Evolutionary conservation across 805 yeast genomes (phyloP).

Genomic region (Starmerella kuoi): DNA sequence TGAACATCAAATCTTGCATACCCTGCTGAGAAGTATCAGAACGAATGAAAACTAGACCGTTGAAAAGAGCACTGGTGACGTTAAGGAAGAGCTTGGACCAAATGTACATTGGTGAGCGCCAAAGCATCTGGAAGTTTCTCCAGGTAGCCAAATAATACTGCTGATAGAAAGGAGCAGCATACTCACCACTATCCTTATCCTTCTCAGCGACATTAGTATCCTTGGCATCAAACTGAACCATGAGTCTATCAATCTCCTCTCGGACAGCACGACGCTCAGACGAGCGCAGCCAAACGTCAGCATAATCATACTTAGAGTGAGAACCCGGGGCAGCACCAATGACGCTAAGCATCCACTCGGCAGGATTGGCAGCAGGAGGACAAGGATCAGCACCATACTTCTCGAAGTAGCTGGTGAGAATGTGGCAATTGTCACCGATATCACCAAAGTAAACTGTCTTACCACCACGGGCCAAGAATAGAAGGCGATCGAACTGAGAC

Average conservation of each 20-base stretch:
- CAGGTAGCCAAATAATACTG: conserved; percentile 35
- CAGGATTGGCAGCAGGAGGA: conserved; percentile 51
- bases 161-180: conserved; percentile 38
- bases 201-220: conserved; percentile 21
- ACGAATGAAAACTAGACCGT: conserved; percentile 61
- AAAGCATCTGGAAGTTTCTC: conserved; percentile 37
- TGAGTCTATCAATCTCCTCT: conserved; percentile 29
- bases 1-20: conserved; percentile 47
- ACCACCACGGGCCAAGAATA: conserved; percentile 64
- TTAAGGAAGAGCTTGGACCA: conserved; percentile 45
- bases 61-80: conserved; percentile 44
- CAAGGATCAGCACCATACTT: conserved; percentile 61
- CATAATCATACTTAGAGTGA: conserved; percentile 45
- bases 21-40: conserved; percentile 42
- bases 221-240: conserved; percentile 24
- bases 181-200: conserved; percentile 24
- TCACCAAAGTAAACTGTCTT: conserved; percentile 73
- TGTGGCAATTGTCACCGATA: conserved; percentile 49
- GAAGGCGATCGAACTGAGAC: conserved; percentile 54
- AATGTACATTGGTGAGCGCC: conserved; percentile 53
- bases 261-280: conserved; percentile 32
- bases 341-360: conserved; percentile 60
- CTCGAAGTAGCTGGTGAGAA: conserved; percentile 56
- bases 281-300: conserved; percentile 46
- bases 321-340: conserved; percentile 79